A percentile compares a stretch with the other conserved stretches of the same genome.
Conservation (phyloP, 495 filamentous ascomycete genomes). For the Bacidia gigantensis region DNA sequence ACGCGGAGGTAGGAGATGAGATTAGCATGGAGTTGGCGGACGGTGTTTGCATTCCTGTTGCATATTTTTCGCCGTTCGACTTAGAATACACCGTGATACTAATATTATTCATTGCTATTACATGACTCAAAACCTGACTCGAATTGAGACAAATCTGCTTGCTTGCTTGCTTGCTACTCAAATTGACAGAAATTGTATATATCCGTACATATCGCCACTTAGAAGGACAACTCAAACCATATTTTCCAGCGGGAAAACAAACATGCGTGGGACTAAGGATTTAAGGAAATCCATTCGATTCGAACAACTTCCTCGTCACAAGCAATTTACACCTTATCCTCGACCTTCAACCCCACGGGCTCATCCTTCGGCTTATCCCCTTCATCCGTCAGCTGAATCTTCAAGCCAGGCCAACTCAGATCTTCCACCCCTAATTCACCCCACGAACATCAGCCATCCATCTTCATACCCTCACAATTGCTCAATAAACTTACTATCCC, state of each 20-base stretch:
- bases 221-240: background rate
- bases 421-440: background rate
- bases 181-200: background rate
- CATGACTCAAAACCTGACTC: background rate
- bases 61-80: too few relatives aligned
- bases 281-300: too few relatives aligned
- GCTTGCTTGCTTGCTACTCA: background rate
- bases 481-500: slow-evolving; percentile 39
- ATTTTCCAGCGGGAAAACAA: background rate
- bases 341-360: background rate
- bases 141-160: too few relatives aligned
- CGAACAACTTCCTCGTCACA: too few relatives aligned
- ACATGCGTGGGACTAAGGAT: too few relatives aligned
- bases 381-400: background rate
- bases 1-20: background rate
- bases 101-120: background rate
- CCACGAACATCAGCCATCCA: background rate
- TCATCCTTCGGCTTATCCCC: background rate
- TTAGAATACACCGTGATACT: background rate
- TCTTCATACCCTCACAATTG: slow-evolving; percentile 21
- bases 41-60: background rate
- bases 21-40: background rate
- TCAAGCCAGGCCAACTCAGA: background rate
- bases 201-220: background rate
- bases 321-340: too few relatives aligned